These are phyloP conservation scores for Schwanniomyces sp. DNA, from an alignment of 805 yeast genomes.

Conservation along the genomic window DNA sequence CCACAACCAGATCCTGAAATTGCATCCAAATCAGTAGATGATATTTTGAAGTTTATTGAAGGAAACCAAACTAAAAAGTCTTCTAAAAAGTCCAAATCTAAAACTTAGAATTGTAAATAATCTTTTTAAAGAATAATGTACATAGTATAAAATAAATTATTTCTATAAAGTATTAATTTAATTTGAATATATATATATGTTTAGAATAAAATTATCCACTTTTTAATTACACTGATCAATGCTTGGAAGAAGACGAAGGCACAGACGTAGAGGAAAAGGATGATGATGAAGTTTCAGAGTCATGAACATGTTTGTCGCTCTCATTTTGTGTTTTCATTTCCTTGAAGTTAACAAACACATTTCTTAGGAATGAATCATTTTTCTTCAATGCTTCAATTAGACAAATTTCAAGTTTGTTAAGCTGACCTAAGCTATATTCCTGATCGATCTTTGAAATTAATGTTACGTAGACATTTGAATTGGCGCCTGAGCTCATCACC, in stretches of 20 bases:
- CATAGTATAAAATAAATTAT: slow-evolving; percentile 8
- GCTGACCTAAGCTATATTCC: slow-evolving; percentile 24
- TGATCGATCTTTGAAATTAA: slow-evolving; percentile 25
- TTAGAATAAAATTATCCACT: neutral
- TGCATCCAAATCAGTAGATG: slow-evolving; percentile 68
- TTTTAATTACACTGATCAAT: neutral
- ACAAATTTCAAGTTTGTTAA: slow-evolving; percentile 30
- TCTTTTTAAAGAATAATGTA: slow-evolving; percentile 4
- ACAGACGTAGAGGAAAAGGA: too few species aligned
- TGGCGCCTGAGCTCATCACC: slow-evolving; percentile 60
- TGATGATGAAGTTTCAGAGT: neutral
- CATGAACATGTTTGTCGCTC: neutral
- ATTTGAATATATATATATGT: neutral
- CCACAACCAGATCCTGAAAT: slow-evolving; percentile 49
- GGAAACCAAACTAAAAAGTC: slow-evolving; percentile 40
- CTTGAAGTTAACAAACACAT: slow-evolving; percentile 40
- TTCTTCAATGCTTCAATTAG: slow-evolving; percentile 34
- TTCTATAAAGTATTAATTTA: slow-evolving; percentile 12
- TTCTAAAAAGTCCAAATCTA: slow-evolving; percentile 7
- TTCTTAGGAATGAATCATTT: slow-evolving; percentile 44
- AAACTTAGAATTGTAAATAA: slow-evolving; percentile 7
- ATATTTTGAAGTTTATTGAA: slow-evolving; percentile 68
- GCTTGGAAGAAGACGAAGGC: neutral
- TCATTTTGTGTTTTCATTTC: neutral
- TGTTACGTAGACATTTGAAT: slow-evolving; percentile 39